Base-by-base conservation (phyloP, 2,329 filamentous ascomycete species). In the Diaporthe ilicicola region DNA sequence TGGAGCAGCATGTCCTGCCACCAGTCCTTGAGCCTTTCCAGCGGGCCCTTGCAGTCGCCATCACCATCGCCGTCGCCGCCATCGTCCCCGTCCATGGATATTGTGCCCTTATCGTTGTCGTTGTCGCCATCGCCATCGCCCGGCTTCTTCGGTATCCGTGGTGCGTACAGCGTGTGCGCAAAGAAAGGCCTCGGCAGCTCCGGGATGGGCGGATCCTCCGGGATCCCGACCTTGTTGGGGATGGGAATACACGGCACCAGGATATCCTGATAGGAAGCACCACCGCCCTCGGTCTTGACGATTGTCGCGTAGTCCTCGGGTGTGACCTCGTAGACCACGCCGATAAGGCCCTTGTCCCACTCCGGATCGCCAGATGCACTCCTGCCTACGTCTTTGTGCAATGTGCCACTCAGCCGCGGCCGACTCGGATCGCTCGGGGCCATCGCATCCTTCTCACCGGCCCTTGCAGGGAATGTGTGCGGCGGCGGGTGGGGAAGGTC, bases 321-420 rank as follows among this genome's bases (percentile, higher is more conserved):
- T 0, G 94, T 97, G 37, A 98, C 94, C 83, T 98, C 95, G 83
- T 99, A 99, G 4, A 98, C 96, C 19, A 97, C 94, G 29, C 96
- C 96, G 50, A 98, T 89, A 2, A 99, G 87, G 5, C 94, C 93
- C 77, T 94, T 95, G 74, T 90, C 84, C 94, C 94, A 97, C 67
- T 82, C 77, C 10, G 80, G 83, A 67, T 88, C 84, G 76, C 89
- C 88, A 76, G 87, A 83, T 74, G 34, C 64, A 55, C 51, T 51
- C 29, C 9, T 22, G 12, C 3, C 29, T 19, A 6, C 4, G 2
- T 22, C 6, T 32, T 6, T 19, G 19, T 39, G 46, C 17, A 15
- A n/a, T 15, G n/a, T n/a, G n/a, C 44, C 34, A 19, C 71, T 51
- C 19, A 70, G 76, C 67, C 71, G 59, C 13, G 70, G 39, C 15